phyloP scores from a whole-genome alignment of 73 alveolate genomes.

The Paramecium octaurelia region DNA sequence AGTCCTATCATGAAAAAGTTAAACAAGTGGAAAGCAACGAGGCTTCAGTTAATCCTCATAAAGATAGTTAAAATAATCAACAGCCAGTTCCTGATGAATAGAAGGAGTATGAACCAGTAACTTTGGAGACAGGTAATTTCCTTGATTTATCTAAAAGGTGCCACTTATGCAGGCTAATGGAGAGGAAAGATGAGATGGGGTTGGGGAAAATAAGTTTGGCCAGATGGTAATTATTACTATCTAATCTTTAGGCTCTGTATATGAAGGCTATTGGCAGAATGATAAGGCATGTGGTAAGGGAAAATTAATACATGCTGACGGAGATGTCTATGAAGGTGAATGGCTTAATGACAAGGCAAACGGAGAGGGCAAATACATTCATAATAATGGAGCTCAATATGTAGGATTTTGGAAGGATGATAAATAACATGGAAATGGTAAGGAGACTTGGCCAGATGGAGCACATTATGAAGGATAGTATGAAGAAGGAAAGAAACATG shows the following conservation, averaged over 20 bases:
- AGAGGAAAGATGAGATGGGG: slow-evolving; percentile 68
- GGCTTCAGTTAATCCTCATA: neutral
- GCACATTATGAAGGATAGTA: slow-evolving; percentile 70
- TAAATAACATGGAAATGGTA: slow-evolving; percentile 80
- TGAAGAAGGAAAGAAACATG: slow-evolving; percentile 65
- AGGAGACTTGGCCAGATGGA: slow-evolving; percentile 75
- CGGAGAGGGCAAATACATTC: slow-evolving; percentile 79
- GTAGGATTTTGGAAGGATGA: slow-evolving; percentile 81
- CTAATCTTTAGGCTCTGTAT: neutral
- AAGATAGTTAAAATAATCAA: neutral
- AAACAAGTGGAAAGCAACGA: neutral
- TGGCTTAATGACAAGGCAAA: slow-evolving; percentile 64
- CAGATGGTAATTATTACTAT: slow-evolving; percentile 53
- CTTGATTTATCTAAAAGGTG: slow-evolving; percentile 50
- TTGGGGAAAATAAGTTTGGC: slow-evolving; percentile 71
- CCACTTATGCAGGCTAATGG: slow-evolving; percentile 76
- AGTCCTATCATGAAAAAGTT: neutral
- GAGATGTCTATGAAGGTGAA: slow-evolving; percentile 64
- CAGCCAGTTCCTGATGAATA: slow-evolving; percentile 5
- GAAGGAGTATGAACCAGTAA: slow-evolving; percentile 28
- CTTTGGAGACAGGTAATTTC: slow-evolving; percentile 25
- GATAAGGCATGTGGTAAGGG: slow-evolving; percentile 60
- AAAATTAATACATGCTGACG: slow-evolving; percentile 48
- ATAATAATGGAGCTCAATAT: slow-evolving; percentile 76
- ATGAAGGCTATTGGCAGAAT: slow-evolving; percentile 58